Conservation (phyloP, 768 basidiomycete species). For the Boletus huronensis region DNA sequence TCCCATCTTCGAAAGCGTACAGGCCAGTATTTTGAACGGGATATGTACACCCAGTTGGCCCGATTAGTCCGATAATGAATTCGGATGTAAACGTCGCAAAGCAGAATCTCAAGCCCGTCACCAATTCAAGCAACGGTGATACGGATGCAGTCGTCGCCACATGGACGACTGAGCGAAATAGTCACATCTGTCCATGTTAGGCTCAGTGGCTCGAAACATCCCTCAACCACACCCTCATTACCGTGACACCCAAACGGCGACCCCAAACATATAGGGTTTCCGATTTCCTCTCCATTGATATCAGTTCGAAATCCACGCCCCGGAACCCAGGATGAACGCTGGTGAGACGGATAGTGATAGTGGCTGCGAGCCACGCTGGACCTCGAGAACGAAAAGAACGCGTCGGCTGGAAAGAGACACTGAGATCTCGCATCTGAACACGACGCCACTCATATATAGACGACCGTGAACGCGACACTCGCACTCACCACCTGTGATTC, state of each 20-base stretch:
- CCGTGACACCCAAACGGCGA: neutral
- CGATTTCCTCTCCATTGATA: neutral
- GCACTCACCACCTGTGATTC: neutral
- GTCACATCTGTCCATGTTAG: neutral
- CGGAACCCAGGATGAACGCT: neutral
- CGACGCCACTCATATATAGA: neutral
- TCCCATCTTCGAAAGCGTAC: neutral
- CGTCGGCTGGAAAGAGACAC: neutral
- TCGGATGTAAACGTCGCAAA: neutral
- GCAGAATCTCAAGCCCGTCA: neutral
- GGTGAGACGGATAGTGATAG: neutral
- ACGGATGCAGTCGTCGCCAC: neutral
- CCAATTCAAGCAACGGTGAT: neutral
- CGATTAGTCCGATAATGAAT: neutral
- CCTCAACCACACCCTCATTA: neutral
- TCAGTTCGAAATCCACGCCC: neutral
- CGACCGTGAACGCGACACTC: neutral
- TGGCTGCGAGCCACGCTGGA: neutral
- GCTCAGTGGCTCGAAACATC: constrained; percentile 10
- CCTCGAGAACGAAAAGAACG: too few species aligned
- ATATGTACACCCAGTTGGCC: neutral
- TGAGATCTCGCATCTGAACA: neutral
- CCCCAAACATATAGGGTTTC: neutral
- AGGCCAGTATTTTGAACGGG: too few species aligned
- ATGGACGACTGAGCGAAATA: constrained; percentile 1